Base-by-base conservation (phyloP, 192 early-diverging fungal genomes). In the Phlyctochytrium planicorne region DNA sequence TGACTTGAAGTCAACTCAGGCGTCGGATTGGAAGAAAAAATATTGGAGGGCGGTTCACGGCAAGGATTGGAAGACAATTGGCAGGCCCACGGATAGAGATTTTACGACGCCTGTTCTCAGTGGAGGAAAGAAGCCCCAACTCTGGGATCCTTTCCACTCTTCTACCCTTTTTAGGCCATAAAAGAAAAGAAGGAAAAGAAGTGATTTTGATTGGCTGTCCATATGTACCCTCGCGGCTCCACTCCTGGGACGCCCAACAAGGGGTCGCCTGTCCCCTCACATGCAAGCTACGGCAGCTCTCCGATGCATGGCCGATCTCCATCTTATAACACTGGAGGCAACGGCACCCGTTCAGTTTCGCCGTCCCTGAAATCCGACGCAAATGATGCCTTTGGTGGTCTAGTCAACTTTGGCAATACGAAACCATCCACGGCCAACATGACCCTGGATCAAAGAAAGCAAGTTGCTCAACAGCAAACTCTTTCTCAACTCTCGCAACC, bases 111-210 rank as follows among this genome's bases (percentile, higher is more conserved):
- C 65, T 12, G 73, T 75, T 6, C 50, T 64, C 40, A 62, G 34
- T 16, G 63, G 14, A 36, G 66, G 60, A 10, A 34, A 34, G 0
- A n/a, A 23, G 31, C 32, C 20, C 12, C 34, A 59, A 23, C 24
- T 25, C 30, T 79, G 78, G 78, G 68, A 64, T 70, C 78, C 78
- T n/a, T n/a, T n/a, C n/a, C n/a, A n/a, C n/a, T n/a, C n/a, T n/a
- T n/a, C n/a, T n/a, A n/a, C n/a, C n/a, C n/a, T n/a, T n/a, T n/a
- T n/a, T n/a, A n/a, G n/a, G n/a, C n/a, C n/a, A n/a, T n/a, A n/a
- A n/a, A n/a, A n/a, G n/a, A n/a, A n/a, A n/a, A n/a, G n/a, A n/a
- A n/a, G n/a, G n/a, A n/a, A n/a, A n/a, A n/a, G n/a, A n/a, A n/a
- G n/a, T n/a, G n/a, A n/a, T n/a, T n/a, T n/a, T n/a, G n/a, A n/a